Conservation (phyloP, 805 yeast species). For the Tetrapisispora namnaoensis region DNA sequence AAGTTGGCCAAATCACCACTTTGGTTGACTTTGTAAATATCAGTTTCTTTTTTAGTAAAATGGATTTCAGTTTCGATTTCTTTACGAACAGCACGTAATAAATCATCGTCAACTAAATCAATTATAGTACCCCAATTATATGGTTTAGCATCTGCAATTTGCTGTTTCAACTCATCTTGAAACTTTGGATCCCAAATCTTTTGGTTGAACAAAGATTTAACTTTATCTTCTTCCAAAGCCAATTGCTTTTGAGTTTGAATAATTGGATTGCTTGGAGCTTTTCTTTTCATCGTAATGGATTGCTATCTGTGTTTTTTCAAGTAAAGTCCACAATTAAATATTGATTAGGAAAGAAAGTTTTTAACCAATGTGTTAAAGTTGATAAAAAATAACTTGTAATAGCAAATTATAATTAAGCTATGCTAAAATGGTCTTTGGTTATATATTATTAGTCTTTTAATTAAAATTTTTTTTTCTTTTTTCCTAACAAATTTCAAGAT, state of each 20-base stretch:
- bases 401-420: too few species aligned
- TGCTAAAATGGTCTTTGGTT: too few species aligned
- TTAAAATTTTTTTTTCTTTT: background rate
- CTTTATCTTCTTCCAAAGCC: constrained; percentile 22
- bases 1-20: constrained; percentile 88
- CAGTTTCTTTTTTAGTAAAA: constrained; percentile 93
- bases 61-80: constrained; percentile 79
- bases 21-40: constrained; percentile 85
- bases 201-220: constrained; percentile 36
- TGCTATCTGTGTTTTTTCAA: background rate
- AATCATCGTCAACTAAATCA: constrained; percentile 61
- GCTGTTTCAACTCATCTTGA: constrained; percentile 31
- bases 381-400: too few species aligned
- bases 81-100: constrained; percentile 68
- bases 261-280: constrained; percentile 4
- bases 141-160: constrained; percentile 55
- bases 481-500: background rate
- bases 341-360: too few species aligned
- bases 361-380: too few species aligned
- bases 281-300: constrained; percentile 10
- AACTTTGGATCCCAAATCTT: constrained; percentile 40
- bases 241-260: constrained; percentile 11
- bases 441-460: background rate
- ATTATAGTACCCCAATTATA: constrained; percentile 84
- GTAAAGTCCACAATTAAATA: background rate